Evolutionary conservation across 345 rosid genomes (phyloP), one percentile per base, ranked within the genome.

Genomic region (Camelina neglecta): DNA sequence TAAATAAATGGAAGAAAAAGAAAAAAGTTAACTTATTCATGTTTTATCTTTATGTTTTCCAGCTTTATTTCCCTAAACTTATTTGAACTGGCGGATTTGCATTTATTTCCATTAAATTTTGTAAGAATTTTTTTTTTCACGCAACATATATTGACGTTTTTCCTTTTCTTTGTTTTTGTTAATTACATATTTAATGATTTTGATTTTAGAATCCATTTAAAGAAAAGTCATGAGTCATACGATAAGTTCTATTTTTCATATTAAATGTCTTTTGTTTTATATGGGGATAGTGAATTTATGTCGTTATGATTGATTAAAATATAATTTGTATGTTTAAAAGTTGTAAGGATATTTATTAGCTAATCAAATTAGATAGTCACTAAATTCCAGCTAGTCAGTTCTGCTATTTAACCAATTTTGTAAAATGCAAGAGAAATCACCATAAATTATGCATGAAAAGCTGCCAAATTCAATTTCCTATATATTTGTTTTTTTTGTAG

Each of bases 401-500:
- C 48, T 42, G n/a, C 49, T 45, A 73, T 10, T 45, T 57, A 50
- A 13, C 16, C 12, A 67, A 59, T 11, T 49, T 16, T 7, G 38
- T 18, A 44, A 42, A 26, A 21, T 9, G 41, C 9, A n/a, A 60
- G 44, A 50, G 29, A 60, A 60, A 57, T 15, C 35, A 16, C 31
- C 72, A 45, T 8, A 18, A 74, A 36, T 48, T 24, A 48, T 48
- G 33, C 72, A 8, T 58, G 4, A 66, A 67, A 24, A 41, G 31
- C 15, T 42, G 29, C 54, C 15, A 33, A 49, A 24, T 24, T 24
- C 26, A 24, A 2, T 24, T 24, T 24, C 26, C 26, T 26, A 26
- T 26, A 26, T 26, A 3, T 26, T 2, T 26, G 3, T 3, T 26
- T 26, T 26, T 29, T 29, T 29, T 26, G 29, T 3, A 26, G 4